phyloP scores from a whole-genome alignment of 176 grass and related monocot species.

The Ensete ventricosum region DNA sequence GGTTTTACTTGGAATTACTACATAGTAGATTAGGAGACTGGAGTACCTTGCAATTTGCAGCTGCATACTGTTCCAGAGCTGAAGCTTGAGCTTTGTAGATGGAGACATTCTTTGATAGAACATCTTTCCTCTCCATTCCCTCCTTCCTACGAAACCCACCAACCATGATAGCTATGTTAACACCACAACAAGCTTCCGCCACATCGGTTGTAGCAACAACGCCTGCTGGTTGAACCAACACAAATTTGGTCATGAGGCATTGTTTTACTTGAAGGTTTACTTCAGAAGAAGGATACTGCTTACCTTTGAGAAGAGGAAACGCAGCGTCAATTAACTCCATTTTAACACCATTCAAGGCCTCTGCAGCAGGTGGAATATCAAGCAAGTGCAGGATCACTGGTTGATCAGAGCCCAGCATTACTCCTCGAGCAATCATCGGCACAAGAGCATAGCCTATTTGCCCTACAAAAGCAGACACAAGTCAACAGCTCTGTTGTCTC shows the following conservation, averaged over 20 bases:
- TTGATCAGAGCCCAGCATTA: constrained; percentile 63
- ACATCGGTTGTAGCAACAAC: constrained; percentile 51
- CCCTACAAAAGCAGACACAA: constrained; percentile 29
- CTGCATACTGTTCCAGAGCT: constrained; percentile 49
- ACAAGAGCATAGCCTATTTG: constrained; percentile 71
- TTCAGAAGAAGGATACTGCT: background rate
- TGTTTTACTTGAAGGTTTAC: background rate
- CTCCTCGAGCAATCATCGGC: constrained; percentile 65
- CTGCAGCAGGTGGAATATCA: constrained; percentile 24
- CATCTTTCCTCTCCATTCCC: constrained; percentile 70
- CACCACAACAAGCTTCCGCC: constrained; percentile 42
- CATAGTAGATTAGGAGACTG: background rate
- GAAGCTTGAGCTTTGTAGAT: constrained; percentile 63
- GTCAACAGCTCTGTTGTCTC: background rate
- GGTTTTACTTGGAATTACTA: background rate
- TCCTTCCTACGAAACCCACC: constrained; percentile 45
- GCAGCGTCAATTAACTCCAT: constrained; percentile 70
- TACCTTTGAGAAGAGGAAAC: constrained; percentile 9
- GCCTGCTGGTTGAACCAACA: constrained; percentile 21
- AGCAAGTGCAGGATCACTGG: constrained; percentile 69
- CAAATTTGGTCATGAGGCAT: background rate
- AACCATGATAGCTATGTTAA: constrained; percentile 57
- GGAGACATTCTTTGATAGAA: constrained; percentile 54
- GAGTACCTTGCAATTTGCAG: constrained; percentile 62
- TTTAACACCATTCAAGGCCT: constrained; percentile 43